phyloP scores from a whole-genome alignment of 2,329 filamentous ascomycete genomes.

The Xylogone sp. region DNA sequence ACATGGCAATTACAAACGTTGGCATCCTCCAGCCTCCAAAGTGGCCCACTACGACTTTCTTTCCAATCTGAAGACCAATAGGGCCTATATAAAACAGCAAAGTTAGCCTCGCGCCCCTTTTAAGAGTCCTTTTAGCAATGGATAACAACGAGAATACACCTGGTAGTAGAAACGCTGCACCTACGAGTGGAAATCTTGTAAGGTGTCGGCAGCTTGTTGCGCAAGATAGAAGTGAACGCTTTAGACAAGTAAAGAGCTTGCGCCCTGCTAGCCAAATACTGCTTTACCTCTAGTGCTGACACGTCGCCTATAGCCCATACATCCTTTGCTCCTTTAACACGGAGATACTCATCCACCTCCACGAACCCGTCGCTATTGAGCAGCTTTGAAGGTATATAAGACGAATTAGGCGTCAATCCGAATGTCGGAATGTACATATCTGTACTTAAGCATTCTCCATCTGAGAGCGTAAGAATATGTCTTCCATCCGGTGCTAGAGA shows the following conservation, averaged over 20 bases:
- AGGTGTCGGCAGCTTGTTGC: slow-evolving; percentile 8
- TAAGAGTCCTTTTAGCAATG: too few species aligned
- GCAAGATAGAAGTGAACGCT: slow-evolving; percentile 16
- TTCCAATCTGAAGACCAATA: slow-evolving; percentile 29
- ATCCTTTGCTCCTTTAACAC: slow-evolving; percentile 36
- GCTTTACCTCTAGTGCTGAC: slow-evolving; percentile 16
- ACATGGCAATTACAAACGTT: slow-evolving; percentile 18
- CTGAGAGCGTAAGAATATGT: slow-evolving; percentile 45
- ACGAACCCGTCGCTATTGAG: slow-evolving; percentile 43
- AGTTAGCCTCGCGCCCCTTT: too few species aligned
- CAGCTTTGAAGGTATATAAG: slow-evolving; percentile 43
- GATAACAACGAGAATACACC: too few species aligned
- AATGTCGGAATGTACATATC: slow-evolving; percentile 55
- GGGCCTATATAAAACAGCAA: slow-evolving; percentile 9
- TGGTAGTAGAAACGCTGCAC: too few species aligned
- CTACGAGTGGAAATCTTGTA: slow-evolving; percentile 14
- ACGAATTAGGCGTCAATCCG: slow-evolving; percentile 52
- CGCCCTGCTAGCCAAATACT: slow-evolving; percentile 14
- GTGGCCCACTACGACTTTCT: slow-evolving; percentile 34
- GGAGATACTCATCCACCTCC: slow-evolving; percentile 47
- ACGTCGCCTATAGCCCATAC: slow-evolving; percentile 26
- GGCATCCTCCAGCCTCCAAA: slow-evolving; percentile 22
- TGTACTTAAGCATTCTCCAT: slow-evolving; percentile 43
- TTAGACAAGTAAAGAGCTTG: slow-evolving; percentile 21
- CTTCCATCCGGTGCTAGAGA: slow-evolving; percentile 37